These are phyloP conservation scores for Geotrichum fermentans DNA, from an alignment of 1,139 yeast species.

Conservation along the genomic window DNA sequence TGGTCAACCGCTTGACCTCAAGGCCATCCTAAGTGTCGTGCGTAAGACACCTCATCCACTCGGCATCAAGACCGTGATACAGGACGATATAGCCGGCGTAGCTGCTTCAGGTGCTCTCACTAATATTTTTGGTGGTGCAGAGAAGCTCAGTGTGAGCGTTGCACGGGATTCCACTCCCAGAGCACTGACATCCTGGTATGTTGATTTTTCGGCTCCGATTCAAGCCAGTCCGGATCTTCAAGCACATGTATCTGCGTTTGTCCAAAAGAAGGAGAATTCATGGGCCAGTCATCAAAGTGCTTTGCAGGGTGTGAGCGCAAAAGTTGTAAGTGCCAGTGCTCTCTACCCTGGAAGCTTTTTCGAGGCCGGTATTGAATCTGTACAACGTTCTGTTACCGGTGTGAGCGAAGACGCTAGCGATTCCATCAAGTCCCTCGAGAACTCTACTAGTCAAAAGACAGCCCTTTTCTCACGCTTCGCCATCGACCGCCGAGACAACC, in stretches of 20 bases:
- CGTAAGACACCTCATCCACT: slow-evolving; percentile 51
- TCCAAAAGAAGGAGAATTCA: not conserved
- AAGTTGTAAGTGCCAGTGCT: slow-evolving; percentile 10
- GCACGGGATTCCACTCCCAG: slow-evolving; percentile 67
- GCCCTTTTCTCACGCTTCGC: slow-evolving; percentile 49
- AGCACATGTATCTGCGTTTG: slow-evolving; percentile 12
- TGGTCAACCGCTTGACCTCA: slow-evolving; percentile 22
- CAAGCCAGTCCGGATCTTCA: slow-evolving; percentile 18
- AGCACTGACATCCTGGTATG: slow-evolving; percentile 44
- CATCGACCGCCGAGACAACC: slow-evolving; percentile 56
- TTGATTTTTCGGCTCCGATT: slow-evolving; percentile 47
- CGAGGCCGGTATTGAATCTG: slow-evolving; percentile 28
- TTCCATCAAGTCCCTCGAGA: slow-evolving; percentile 27
- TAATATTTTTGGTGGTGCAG: slow-evolving; percentile 88
- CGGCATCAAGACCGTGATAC: slow-evolving; percentile 89
- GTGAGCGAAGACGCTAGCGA: slow-evolving; percentile 28
- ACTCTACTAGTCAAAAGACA: slow-evolving; percentile 61
- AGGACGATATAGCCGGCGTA: slow-evolving; percentile 81
- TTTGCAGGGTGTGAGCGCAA: slow-evolving; percentile 8
- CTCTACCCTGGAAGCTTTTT: slow-evolving; percentile 17
- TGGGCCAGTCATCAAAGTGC: slow-evolving; percentile 8
- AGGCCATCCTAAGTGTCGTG: slow-evolving; percentile 26
- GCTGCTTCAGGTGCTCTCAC: slow-evolving; percentile 46
- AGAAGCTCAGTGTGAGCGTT: slow-evolving; percentile 69
- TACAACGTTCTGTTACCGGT: slow-evolving; percentile 26